phyloP scores from a whole-genome alignment of 106 monocot species.

The Acorus gramineus region DNA sequence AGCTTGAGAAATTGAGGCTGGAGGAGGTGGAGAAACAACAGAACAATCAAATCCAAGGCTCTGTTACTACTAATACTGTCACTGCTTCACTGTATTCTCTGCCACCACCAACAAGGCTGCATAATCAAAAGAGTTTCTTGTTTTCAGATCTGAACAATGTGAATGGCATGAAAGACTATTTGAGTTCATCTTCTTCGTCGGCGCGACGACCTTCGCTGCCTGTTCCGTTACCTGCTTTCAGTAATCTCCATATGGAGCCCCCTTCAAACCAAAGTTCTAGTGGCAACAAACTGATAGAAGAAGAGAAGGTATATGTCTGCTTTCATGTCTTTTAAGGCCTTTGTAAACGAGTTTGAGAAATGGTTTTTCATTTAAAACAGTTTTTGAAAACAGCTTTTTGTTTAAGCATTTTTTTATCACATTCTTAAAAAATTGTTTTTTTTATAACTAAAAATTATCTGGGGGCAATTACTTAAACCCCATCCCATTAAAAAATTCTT shows the following conservation, averaged over 20 bases:
- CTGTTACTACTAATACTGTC: background rate
- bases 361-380: background rate
- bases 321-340: background rate
- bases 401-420: too few species aligned
- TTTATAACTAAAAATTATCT: too few species aligned
- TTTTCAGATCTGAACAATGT: background rate
- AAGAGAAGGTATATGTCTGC: constrained; percentile 28
- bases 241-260: constrained; percentile 57
- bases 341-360: background rate
- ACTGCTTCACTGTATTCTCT: background rate
- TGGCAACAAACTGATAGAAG: constrained; percentile 20
- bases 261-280: constrained; percentile 83
- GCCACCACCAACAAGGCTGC: too few species aligned
- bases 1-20: constrained; percentile 64
- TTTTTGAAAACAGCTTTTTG: constrained; percentile 8
- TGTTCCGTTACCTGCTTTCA: constrained; percentile 2
- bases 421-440: too few species aligned
- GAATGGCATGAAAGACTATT: background rate
- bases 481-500: too few species aligned
- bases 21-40: constrained; percentile 58
- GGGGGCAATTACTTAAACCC: too few species aligned
- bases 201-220: constrained; percentile 16
- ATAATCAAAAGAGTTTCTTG: too few species aligned
- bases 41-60: background rate
- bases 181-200: constrained; percentile 4